These are phyloP conservation scores for Tuber aestivum DNA, from an alignment of 495 filamentous ascomycete species.

Conservation along the genomic window DNA sequence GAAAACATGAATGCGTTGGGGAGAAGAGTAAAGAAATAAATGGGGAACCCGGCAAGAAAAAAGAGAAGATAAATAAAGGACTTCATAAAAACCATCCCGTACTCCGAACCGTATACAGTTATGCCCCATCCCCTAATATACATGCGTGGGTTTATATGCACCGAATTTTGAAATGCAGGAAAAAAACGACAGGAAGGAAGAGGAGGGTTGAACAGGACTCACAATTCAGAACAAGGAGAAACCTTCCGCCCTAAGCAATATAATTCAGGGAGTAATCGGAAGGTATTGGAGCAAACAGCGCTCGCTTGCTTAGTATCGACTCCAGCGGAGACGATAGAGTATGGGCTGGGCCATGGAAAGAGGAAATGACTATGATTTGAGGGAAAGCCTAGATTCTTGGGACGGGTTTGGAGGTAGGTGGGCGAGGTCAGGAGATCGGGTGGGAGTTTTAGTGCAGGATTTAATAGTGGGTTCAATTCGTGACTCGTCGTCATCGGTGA, in stretches of 20 bases:
- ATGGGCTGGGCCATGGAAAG: neutral
- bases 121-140: conserved; percentile 1
- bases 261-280: neutral
- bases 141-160: neutral
- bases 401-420: neutral
- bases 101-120: neutral
- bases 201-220: neutral
- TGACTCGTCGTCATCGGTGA: neutral
- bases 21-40: neutral
- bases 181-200: no score
- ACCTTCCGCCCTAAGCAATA: neutral
- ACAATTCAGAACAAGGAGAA: neutral
- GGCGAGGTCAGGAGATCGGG: neutral
- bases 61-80: neutral
- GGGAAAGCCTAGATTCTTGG: neutral
- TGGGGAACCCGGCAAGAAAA: neutral
- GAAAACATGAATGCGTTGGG: neutral
- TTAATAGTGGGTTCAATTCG: neutral
- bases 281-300: neutral
- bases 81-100: neutral
- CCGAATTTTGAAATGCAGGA: neutral
- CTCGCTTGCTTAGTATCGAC: neutral
- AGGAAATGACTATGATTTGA: neutral
- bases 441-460: neutral
- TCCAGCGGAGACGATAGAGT: neutral